Evolutionary conservation across 2,329 filamentous ascomycete genomes (phyloP).

Genomic region (Hypoxylon sp.): DNA sequence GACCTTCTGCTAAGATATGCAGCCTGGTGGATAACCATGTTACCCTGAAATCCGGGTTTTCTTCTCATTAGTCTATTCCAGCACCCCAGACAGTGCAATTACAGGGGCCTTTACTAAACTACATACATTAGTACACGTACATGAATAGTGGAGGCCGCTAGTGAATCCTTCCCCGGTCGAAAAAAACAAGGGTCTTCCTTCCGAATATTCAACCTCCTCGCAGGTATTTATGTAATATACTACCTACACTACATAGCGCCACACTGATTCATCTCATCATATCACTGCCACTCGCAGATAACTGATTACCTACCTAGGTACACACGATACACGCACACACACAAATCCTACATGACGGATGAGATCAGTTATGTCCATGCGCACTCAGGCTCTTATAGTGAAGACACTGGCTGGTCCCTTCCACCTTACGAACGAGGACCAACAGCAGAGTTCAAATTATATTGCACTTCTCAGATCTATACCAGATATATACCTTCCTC

Average conservation of each 20-base stretch:
- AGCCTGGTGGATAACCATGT: slow-evolving; percentile 42
- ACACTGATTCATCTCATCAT: background rate
- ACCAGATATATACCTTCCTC: background rate
- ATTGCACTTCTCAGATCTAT: background rate
- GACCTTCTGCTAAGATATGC: slow-evolving; percentile 34
- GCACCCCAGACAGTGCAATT: slow-evolving; percentile 42
- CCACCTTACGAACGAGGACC: background rate
- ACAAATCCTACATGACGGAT: too few species aligned
- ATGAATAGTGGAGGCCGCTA: slow-evolving; percentile 7
- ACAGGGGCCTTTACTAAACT: slow-evolving; percentile 30
- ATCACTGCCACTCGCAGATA: background rate
- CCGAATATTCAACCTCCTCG: slow-evolving; percentile 8
- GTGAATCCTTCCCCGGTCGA: slow-evolving; percentile 22
- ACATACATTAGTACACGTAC: slow-evolving; percentile 7
- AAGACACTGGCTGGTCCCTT: background rate
- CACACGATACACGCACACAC: too few species aligned
- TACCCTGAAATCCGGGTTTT: slow-evolving; percentile 44
- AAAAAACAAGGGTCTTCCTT: slow-evolving; percentile 16
- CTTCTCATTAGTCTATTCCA: slow-evolving; percentile 38
- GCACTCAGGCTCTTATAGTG: background rate
- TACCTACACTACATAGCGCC: too few species aligned
- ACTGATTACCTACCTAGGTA: too few species aligned
- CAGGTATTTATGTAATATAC: too few species aligned
- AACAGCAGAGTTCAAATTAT: background rate
- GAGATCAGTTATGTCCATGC: background rate